phyloP scores from a whole-genome alignment of 441 rosid species.

The Mallotus japonicus region DNA sequence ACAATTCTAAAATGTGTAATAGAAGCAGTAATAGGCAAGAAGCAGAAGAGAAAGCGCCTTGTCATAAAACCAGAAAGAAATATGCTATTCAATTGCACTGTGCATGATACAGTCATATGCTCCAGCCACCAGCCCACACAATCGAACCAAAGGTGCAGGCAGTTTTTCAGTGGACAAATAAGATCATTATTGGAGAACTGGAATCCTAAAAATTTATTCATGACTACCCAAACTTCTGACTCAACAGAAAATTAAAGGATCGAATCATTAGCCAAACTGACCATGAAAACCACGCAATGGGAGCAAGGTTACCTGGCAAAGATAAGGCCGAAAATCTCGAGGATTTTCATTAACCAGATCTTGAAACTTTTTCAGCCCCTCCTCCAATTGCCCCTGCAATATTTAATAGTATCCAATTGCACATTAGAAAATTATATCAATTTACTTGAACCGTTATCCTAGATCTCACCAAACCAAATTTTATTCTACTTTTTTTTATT shows the following conservation, averaged over 20 bases:
- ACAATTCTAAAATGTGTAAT: not conserved
- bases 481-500: not conserved
- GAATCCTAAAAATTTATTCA: not conserved
- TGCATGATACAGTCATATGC: not conserved
- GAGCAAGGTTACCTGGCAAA: constrained; percentile 66
- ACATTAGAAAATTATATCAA: constrained; percentile 1
- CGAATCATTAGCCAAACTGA: not conserved
- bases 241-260: not conserved
- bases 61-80: not conserved
- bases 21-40: not conserved
- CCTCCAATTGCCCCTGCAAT: constrained; percentile 76
- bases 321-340: constrained; percentile 91
- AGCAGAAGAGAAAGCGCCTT: not conserved
- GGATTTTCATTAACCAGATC: constrained; percentile 70
- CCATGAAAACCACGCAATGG: not conserved
- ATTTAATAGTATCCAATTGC: not conserved
- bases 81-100: not conserved
- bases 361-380: constrained; percentile 67
- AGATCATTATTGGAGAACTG: not conserved
- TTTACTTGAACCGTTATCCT: not conserved
- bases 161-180: not conserved
- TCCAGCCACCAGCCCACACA: too few species aligned
- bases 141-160: not conserved
- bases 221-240: not conserved
- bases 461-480: not conserved